A percentile compares a stretch with the other conserved stretches of the same genome.
phyloP scores from a whole-genome alignment of 73 alveolate species.

The Tetrahymena malaccensis region DNA sequence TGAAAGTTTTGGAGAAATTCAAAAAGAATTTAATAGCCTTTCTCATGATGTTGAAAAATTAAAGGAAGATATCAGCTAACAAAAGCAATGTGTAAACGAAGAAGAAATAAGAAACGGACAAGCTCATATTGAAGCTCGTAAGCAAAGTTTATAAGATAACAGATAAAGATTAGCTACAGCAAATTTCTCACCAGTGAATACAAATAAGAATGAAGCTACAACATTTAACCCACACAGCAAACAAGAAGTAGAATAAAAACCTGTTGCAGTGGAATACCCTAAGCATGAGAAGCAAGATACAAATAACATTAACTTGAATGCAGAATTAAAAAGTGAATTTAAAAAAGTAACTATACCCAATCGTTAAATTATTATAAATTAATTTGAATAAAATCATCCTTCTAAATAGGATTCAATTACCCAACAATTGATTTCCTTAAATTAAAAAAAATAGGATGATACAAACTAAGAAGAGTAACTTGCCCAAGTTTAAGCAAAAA shows the following conservation, averaged over 20 bases:
- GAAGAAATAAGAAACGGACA: not conserved
- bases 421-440: not conserved
- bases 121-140: not conserved
- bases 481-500: not conserved
- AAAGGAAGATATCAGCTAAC: not conserved
- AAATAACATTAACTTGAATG: not conserved
- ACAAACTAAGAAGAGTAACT: not conserved
- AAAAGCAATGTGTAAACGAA: not conserved
- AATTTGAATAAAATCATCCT: not conserved
- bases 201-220: not conserved
- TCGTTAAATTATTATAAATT: not conserved
- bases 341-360: not conserved
- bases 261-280: not conserved
- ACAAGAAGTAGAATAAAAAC: not conserved
- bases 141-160: not conserved
- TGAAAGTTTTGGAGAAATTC: not conserved
- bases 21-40: not conserved
- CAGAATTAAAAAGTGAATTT: not conserved
- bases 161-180: not conserved
- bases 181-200: not conserved
- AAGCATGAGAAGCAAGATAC: not conserved
- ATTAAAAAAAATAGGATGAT: not conserved
- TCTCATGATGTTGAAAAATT: not conserved
- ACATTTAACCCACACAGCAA: not conserved
- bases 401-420: not conserved